phyloP scores from a whole-genome alignment of 2,329 filamentous ascomycete genomes.

The Cordyceps tenuipes region DNA sequence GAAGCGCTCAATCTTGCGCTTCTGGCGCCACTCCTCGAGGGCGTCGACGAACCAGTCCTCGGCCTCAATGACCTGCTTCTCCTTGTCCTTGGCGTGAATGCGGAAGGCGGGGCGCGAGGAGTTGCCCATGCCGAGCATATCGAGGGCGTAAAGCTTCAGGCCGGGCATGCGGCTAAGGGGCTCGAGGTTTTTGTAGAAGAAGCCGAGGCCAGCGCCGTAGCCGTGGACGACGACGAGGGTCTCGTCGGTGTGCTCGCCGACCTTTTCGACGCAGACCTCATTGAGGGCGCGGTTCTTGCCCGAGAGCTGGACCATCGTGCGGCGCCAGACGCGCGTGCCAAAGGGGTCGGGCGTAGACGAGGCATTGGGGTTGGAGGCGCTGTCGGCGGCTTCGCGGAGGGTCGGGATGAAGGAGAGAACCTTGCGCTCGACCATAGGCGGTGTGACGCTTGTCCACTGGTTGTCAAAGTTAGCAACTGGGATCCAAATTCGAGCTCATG shows the following conservation, averaged over 20 bases:
- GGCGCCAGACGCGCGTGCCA: slow-evolving; percentile 78
- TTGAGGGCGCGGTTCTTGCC: slow-evolving; percentile 85
- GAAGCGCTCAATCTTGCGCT: slow-evolving; percentile 84
- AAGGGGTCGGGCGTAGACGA: slow-evolving; percentile 61
- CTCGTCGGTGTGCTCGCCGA: slow-evolving; percentile 71
- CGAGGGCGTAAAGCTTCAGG: slow-evolving; percentile 88
- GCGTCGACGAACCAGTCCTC: slow-evolving; percentile 96
- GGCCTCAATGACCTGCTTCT: slow-evolving; percentile 76
- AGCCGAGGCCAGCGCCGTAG: slow-evolving; percentile 90
- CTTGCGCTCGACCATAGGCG: slow-evolving; percentile 75
- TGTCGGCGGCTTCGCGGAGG: slow-evolving; percentile 65
- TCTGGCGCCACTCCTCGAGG: slow-evolving; percentile 88
- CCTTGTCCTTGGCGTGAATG: slow-evolving; percentile 71
- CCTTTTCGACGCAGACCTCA: slow-evolving; percentile 82
- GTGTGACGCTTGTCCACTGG: slow-evolving; percentile 79
- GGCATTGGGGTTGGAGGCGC: slow-evolving; percentile 41
- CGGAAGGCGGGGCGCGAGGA: slow-evolving; percentile 77
- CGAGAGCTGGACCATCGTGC: slow-evolving; percentile 71
- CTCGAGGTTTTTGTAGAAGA: slow-evolving; percentile 98
- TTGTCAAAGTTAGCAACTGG: slow-evolving; percentile 7
- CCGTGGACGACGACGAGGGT: slow-evolving; percentile 94
- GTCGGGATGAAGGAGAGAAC: slow-evolving; percentile 83
- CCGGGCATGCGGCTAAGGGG: slow-evolving; percentile 67
- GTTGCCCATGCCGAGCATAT: slow-evolving; percentile 91
- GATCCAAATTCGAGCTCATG: not conserved